A percentile compares a stretch with the other conserved stretches of the same genome.
Evolutionary conservation across 2,329 filamentous ascomycete genomes (phyloP).

Genomic region (Fusarium metavorans): DNA sequence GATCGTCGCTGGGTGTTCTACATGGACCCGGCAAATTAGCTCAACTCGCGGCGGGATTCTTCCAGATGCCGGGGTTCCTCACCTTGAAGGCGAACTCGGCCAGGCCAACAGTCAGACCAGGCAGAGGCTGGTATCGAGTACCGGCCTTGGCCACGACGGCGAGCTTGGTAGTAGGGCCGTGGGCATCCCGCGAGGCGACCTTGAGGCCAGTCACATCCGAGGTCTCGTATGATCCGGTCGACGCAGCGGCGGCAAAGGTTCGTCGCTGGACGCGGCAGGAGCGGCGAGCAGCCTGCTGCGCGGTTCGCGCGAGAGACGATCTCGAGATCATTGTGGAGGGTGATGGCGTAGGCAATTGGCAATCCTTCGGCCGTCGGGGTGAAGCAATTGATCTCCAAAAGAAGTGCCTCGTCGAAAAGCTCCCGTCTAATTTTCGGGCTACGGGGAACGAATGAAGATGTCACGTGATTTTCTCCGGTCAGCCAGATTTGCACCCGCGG

Average conservation of each 20-base stretch:
- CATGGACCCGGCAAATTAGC: conserved; percentile 60
- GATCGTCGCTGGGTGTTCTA: conserved; percentile 90
- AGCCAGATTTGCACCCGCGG: conserved; percentile 45
- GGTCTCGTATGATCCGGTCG: conserved; percentile 87
- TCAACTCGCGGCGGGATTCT: conserved; percentile 42
- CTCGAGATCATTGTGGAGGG: conserved; percentile 72
- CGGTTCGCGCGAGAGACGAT: conserved; percentile 69
- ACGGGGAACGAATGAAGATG: conserved; percentile 39
- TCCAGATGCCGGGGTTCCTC: conserved; percentile 25
- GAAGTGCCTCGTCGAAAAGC: conserved; percentile 58
- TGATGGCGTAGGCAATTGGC: conserved; percentile 68
- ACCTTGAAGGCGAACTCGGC: conserved; percentile 99
- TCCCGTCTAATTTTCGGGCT: conserved; percentile 60
- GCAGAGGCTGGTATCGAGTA: conserved; percentile 89
- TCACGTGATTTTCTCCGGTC: conserved; percentile 53
- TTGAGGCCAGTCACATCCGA: conserved; percentile 90
- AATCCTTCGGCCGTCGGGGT: conserved; percentile 57
- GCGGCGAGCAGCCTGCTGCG: conserved; percentile 69
- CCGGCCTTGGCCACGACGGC: conserved; percentile 94
- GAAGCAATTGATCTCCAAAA: conserved; percentile 54
- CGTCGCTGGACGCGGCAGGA: conserved; percentile 68
- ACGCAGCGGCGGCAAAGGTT: conserved; percentile 69
- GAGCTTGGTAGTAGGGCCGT: conserved; percentile 89
- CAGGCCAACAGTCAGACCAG: conserved; percentile 89
- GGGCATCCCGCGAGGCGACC: conserved; percentile 89